These are phyloP conservation scores for Apiosordaria backusii DNA, from an alignment of 495 filamentous ascomycete species.

Conservation along the genomic window DNA sequence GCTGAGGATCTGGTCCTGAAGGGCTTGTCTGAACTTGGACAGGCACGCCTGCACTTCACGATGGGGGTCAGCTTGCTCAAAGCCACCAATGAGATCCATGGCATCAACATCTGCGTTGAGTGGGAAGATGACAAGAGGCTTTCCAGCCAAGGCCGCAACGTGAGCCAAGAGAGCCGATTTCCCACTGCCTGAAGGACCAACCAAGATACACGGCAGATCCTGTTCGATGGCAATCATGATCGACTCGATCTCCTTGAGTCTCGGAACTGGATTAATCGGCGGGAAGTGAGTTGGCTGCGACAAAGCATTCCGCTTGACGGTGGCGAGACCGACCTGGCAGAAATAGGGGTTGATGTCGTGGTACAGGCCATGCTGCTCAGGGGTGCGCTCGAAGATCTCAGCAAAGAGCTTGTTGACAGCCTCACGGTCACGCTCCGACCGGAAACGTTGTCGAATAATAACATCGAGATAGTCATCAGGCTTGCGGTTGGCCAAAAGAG, in stretches of 20 bases:
- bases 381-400: slow-evolving; percentile 35
- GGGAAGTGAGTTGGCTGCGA: slow-evolving; percentile 54
- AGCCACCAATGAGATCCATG: slow-evolving; percentile 94
- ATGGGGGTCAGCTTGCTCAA: slow-evolving; percentile 84
- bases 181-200: slow-evolving; percentile 79
- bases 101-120: slow-evolving; percentile 92
- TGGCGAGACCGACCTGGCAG: slow-evolving; percentile 73
- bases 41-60: slow-evolving; percentile 59
- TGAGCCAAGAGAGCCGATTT: slow-evolving; percentile 77
- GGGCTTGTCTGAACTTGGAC: slow-evolving; percentile 50
- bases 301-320: slow-evolving; percentile 57
- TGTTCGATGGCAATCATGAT: slow-evolving; percentile 82
- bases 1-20: slow-evolving; percentile 52
- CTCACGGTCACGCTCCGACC: slow-evolving; percentile 61
- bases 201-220: slow-evolving; percentile 82
- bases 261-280: slow-evolving; percentile 53
- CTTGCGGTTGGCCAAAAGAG: slow-evolving; percentile 49
- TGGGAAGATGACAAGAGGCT: slow-evolving; percentile 69
- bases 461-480: slow-evolving; percentile 71
- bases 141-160: slow-evolving; percentile 72
- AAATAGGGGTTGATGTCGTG: slow-evolving; percentile 48
- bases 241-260: slow-evolving; percentile 72
- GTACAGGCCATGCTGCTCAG: slow-evolving; percentile 61
- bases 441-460: slow-evolving; percentile 86
- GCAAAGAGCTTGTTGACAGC: slow-evolving; percentile 61